phyloP scores from a whole-genome alignment of 148 eudicot species.

The Polygonum maritimum region DNA sequence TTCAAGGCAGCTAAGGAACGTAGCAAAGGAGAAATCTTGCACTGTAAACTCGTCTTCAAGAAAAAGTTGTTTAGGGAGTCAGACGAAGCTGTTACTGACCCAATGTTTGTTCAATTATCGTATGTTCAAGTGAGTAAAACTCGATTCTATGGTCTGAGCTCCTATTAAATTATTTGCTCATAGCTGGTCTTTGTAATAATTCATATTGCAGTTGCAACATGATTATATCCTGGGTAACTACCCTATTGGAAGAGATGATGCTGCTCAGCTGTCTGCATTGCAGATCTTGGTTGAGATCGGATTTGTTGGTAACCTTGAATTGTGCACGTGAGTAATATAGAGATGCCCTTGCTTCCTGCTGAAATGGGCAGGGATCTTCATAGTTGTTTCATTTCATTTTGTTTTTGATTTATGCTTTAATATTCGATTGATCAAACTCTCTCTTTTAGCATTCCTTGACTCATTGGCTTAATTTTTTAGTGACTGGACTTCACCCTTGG shows the following conservation, averaged over 20 bases:
- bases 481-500: slow-evolving; percentile 90
- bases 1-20: slow-evolving; percentile 94
- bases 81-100: slow-evolving; percentile 90
- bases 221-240: slow-evolving; percentile 95
- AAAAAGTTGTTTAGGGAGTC: slow-evolving; percentile 94
- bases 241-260: slow-evolving; percentile 97
- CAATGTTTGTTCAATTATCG: slow-evolving; percentile 94
- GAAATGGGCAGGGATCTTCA: not conserved
- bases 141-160: not conserved
- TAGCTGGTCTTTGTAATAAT: not conserved
- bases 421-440: not conserved
- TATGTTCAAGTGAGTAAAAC: slow-evolving; percentile 71
- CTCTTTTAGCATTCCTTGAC: not conserved
- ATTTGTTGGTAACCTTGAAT: slow-evolving; percentile 58
- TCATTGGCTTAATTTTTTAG: slow-evolving; percentile 30
- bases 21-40: slow-evolving; percentile 91
- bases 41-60: slow-evolving; percentile 86
- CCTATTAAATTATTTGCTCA: not conserved
- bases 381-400: not conserved
- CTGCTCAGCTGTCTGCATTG: slow-evolving; percentile 85
- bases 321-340: slow-evolving; percentile 68
- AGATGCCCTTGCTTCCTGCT: not conserved
- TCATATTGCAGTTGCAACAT: slow-evolving; percentile 68
- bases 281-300: slow-evolving; percentile 94
- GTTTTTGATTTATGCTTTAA: not conserved